Evolutionary conservation across 306 rosid species (phyloP), one percentile per base, ranked within the genome.

Genomic region (Luffa aegyptiaca): DNA sequence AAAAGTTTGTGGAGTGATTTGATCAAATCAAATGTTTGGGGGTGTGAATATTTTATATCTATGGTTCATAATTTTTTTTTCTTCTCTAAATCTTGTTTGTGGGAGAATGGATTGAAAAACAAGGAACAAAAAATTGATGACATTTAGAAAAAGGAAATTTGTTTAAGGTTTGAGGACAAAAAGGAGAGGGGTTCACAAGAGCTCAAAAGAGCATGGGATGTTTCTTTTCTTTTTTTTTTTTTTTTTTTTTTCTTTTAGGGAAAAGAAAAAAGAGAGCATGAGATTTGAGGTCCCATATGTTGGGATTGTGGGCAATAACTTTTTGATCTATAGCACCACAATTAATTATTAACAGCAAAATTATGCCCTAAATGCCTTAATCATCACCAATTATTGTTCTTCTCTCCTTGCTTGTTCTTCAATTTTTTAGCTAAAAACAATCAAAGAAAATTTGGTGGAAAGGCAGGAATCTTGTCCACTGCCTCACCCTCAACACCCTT

Each of bases 231-330:
- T n/a, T n/a, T n/a, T n/a, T n/a, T 20, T 5, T 12, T 3, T 26
- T 12, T 26, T 8, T 6, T n/a, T 56, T 52, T 52, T 53, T 20
- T 55, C 20, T 57, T 20, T 55, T 16, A 55, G 3, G 16, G 41
- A 5, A 63, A 63, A 63, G 18, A 3, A 26, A 39, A 74, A 17
- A 35, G 13, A 37, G 48, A 35, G 62, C 2, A 75, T n/a, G 41
- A 41, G 65, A 55, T 77, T n/a, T 58, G 71, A 77, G 80, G 80
- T 1, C 80, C 57, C 80, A 58, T 77, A 58, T 77, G 80, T 77
- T 77, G 81, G 73, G 73, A 61, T 78, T 14, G 33, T 45, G 81
- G 58, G 81, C 58, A 78, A 74, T 14, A 33, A 17, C 46, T 73
- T 72, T 48, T 49, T 16, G 26, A 70, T 11, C 8, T 44, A 7